A percentile compares a stretch with the other conserved stretches of the same genome.
Conservation (phyloP, 257 asterid species). For the Echites panduratus region DNA sequence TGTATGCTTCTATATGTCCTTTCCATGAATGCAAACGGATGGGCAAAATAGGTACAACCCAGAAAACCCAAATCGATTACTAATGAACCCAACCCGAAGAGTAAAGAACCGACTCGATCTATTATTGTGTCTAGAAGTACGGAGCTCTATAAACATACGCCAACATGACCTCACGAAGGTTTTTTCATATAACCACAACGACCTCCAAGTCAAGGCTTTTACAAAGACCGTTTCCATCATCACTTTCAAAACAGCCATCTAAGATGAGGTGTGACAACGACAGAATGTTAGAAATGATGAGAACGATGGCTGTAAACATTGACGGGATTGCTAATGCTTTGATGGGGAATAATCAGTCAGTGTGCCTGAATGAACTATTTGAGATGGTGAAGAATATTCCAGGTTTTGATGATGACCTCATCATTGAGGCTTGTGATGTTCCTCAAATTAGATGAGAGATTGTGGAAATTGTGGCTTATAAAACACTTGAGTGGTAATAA, state of each 20-base stretch:
- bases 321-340: constrained; percentile 7
- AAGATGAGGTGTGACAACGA: constrained; percentile 5
- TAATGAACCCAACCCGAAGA: too few species aligned
- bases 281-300: constrained; percentile 5
- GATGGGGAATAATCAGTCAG: background rate
- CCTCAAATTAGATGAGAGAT: background rate
- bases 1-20: constrained; percentile 49
- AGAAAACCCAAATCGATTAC: too few species aligned
- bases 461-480: background rate
- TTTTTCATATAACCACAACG: too few species aligned
- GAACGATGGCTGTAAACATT: background rate
- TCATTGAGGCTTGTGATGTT: constrained; percentile 5
- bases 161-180: too few species aligned
- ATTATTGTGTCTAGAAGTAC: too few species aligned
- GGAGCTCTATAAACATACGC: too few species aligned
- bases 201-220: too few species aligned
- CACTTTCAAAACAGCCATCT: background rate
- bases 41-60: too few species aligned
- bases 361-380: constrained; percentile 4
- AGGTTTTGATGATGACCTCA: constrained; percentile 12
- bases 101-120: too few species aligned
- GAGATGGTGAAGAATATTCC: constrained; percentile 5
- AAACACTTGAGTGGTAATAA: background rate
- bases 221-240: background rate
- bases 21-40: constrained; percentile 59